Percentiles rank a stretch among this genome's conserved stretches.
Conservation (phyloP, 2,329 filamentous ascomycete species). For the Sporothrix sp. region DNA sequence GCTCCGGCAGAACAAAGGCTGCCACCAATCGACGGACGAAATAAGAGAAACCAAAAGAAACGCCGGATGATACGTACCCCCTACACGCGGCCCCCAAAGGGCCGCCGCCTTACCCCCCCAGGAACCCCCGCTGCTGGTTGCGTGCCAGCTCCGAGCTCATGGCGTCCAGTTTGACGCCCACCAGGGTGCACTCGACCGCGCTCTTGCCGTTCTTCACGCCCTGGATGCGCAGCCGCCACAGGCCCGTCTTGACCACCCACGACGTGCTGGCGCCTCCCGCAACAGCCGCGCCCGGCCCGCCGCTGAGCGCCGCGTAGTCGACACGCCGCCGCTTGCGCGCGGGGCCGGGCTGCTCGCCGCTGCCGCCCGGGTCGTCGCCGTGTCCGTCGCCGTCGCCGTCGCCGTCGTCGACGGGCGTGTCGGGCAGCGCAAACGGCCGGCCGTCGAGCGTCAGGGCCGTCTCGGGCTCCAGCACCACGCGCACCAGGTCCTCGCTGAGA, state of each 20-base stretch:
- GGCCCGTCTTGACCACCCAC: slow-evolving; percentile 60
- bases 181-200: slow-evolving; percentile 59
- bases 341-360: slow-evolving; percentile 17
- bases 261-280: background rate
- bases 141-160: slow-evolving; percentile 55
- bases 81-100: no score
- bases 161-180: slow-evolving; percentile 68
- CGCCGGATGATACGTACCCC: no score
- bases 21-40: background rate
- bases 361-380: slow-evolving; percentile 18
- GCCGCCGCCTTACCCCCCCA: slow-evolving; percentile 28
- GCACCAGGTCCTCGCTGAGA: slow-evolving; percentile 59
- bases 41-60: background rate
- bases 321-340: slow-evolving; percentile 28
- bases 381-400: background rate
- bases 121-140: slow-evolving; percentile 56
- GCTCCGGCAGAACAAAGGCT: no score
- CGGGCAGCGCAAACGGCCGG: slow-evolving; percentile 29
- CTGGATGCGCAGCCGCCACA: slow-evolving; percentile 64
- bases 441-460: slow-evolving; percentile 52
- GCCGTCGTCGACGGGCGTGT: background rate
- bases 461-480: slow-evolving; percentile 51
- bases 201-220: slow-evolving; percentile 37
- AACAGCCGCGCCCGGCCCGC: slow-evolving; percentile 28
- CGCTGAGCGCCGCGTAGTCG: slow-evolving; percentile 19